Conservation (phyloP, 2,329 filamentous ascomycete species). For the Aspergillus felis region DNA sequence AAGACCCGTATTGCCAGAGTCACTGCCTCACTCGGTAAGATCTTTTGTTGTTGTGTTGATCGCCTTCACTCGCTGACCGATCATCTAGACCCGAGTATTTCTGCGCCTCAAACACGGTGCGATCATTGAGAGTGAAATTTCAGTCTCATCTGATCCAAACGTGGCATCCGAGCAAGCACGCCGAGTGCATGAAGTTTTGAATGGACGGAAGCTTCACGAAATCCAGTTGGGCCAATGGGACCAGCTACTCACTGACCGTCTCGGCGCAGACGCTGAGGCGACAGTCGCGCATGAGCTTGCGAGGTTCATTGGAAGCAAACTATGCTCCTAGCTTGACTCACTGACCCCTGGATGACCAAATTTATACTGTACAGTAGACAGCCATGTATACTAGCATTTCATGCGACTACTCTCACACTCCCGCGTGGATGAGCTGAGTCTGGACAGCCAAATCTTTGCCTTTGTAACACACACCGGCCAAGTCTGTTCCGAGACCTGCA, state of each 20-base stretch:
- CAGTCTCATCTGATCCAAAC: constrained; percentile 30
- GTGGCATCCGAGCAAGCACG: constrained; percentile 31
- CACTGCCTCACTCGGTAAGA: constrained; percentile 47
- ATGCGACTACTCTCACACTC: too few species aligned
- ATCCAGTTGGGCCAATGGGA: constrained; percentile 34
- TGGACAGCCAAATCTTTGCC: too few species aligned
- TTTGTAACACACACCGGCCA: too few species aligned
- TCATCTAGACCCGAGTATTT: constrained; percentile 37
- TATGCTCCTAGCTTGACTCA: constrained; percentile 14
- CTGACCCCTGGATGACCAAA: background rate
- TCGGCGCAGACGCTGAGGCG: constrained; percentile 11
- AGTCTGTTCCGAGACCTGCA: too few species aligned
- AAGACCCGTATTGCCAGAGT: constrained; percentile 49
- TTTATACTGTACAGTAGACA: constrained; percentile 2
- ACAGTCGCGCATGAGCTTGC: constrained; percentile 20
- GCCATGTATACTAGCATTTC: background rate
- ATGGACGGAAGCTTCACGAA: constrained; percentile 48
- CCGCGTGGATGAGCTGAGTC: too few species aligned
- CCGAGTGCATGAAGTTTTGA: constrained; percentile 28
- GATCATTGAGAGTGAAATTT: constrained; percentile 39
- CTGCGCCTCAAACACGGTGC: constrained; percentile 39
- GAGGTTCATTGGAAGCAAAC: constrained; percentile 21
- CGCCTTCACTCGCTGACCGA: constrained; percentile 1
- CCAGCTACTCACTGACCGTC: constrained; percentile 18
- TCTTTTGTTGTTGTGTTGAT: background rate